Evolutionary conservation across 768 basidiomycete genomes (phyloP), one percentile per base, ranked within the genome.

Genomic region (Gautieria morchelliformis): DNA sequence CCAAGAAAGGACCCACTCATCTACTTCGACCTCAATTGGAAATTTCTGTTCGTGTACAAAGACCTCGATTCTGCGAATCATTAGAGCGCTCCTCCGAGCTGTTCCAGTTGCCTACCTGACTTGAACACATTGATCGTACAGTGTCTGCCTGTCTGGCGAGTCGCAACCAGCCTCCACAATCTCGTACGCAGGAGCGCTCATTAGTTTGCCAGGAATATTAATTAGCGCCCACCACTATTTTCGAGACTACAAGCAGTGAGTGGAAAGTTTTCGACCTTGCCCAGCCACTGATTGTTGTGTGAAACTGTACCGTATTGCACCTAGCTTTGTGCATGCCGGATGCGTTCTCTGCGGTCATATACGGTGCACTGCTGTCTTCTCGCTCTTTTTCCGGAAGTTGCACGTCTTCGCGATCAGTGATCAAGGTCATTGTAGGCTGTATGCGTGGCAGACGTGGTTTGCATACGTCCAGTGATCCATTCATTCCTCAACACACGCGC

Each of bases 11-110:
- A 69, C 71, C 62, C 56, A 87, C 89, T 80, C 76, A 70, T 93
- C 90, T 62, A 85, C 74, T 69, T 93, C 90, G 8, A 74, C 75
- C 51, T 89, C 87, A 20, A 86, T 70, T 46, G 87, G 77, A 64
- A 91, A 93, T 41, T 74, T 73, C 70, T 89, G 85, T 68, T 87
- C 83, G 63, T 71, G 69, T 62, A 78, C 74, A 67, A 86, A 87
- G 56, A 87, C 83, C 35, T 71, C 70, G 56, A 81, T 75, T 59
- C 81, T 19, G 58, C 46, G 3, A 30, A 49, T 49, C 8, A 20
- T 19, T 49, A 49, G 17, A 30, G 24, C 32, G 9, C 27, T 14
- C 20, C 20, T 19, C 24, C 15, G 5, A 30, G 27, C 12, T 5
- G n/a, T 27, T 2, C 9, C 9, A 33, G 27, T 49, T n/a, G n/a